A percentile compares a stretch with the other conserved stretches of the same genome.
These are phyloP conservation scores for Backusella tarrabulga DNA, from an alignment of 192 early-diverging fungal species.

Conservation along the genomic window DNA sequence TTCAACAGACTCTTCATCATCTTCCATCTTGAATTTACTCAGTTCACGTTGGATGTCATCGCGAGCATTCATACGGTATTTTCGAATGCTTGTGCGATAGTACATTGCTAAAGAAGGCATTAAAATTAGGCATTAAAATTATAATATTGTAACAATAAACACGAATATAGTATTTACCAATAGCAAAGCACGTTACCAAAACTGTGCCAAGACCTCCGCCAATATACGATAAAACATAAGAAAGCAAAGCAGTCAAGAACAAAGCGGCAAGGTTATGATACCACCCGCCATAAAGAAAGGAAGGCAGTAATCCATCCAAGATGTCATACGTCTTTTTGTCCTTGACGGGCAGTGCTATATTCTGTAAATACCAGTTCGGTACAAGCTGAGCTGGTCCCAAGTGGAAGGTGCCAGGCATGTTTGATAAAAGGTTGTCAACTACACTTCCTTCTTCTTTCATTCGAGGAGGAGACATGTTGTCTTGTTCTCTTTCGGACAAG, in stretches of 20 bases:
- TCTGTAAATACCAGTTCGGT: constrained; percentile 28
- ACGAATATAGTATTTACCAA: constrained; percentile 20
- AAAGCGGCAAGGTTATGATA: constrained; percentile 30
- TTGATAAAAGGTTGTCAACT: neutral
- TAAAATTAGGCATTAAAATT: neutral
- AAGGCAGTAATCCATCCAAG: constrained; percentile 16
- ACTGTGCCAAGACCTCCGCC: constrained; percentile 17
- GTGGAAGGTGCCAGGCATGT: constrained; percentile 4
- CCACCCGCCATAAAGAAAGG: constrained; percentile 32
- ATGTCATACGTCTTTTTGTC: neutral
- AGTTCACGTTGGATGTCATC: constrained; percentile 57
- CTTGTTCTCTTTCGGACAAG: neutral
- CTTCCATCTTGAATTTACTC: constrained; percentile 41
- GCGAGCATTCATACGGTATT: constrained; percentile 49
- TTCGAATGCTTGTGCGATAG: constrained; percentile 53
- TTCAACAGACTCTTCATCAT: constrained; percentile 62
- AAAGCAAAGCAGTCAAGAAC: constrained; percentile 17
- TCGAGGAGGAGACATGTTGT: neutral
- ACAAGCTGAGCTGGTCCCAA: neutral
- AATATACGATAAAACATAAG: constrained; percentile 13
- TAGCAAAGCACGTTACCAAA: constrained; percentile 14
- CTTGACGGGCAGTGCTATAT: constrained; percentile 11
- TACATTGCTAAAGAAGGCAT: constrained; percentile 41
- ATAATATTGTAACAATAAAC: neutral
- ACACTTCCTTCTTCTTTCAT: neutral